A percentile compares a stretch with the other conserved stretches of the same genome.
Evolutionary conservation across 2,329 filamentous ascomycete genomes (phyloP).

Genomic region (Colletotrichum siamense): DNA sequence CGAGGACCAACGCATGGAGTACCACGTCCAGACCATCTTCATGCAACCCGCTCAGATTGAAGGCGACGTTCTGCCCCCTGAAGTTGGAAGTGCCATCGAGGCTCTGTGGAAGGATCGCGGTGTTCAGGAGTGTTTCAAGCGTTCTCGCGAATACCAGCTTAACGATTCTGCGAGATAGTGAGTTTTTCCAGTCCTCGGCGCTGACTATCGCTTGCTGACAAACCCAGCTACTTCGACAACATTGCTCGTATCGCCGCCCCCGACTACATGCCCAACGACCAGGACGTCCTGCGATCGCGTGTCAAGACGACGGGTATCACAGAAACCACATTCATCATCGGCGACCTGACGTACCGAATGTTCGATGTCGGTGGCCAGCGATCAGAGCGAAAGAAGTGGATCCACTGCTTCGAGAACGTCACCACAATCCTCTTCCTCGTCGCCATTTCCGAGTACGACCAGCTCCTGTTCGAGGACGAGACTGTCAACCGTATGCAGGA

Average conservation of each 20-base stretch:
- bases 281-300: slow-evolving; percentile 93
- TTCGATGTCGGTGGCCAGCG: slow-evolving; percentile 96
- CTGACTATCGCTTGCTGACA: slow-evolving; percentile 26
- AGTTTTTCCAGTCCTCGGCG: slow-evolving; percentile 44
- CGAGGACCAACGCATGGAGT: slow-evolving; percentile 91
- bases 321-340: slow-evolving; percentile 94
- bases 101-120: slow-evolving; percentile 92
- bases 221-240: slow-evolving; percentile 89
- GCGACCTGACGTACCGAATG: slow-evolving; percentile 94
- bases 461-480: slow-evolving; percentile 94
- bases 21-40: slow-evolving; percentile 98
- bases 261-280: slow-evolving; percentile 94
- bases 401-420: slow-evolving; percentile 98
- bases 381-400: slow-evolving; percentile 99
- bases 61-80: slow-evolving; percentile 90
- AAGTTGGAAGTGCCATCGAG: slow-evolving; percentile 92
- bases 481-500: slow-evolving; percentile 96
- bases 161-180: slow-evolving; percentile 98
- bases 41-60: slow-evolving; percentile 98
- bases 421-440: slow-evolving; percentile 96
- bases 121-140: slow-evolving; percentile 94
- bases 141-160: slow-evolving; percentile 93
- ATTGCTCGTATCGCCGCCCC: slow-evolving; percentile 88
- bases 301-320: slow-evolving; percentile 98
- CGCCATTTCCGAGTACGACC: slow-evolving; percentile 96